Percentiles rank a stretch among this genome's conserved stretches.
phyloP scores from a whole-genome alignment of 257 asterid genomes.

The Solanum pimpinellifolium region DNA sequence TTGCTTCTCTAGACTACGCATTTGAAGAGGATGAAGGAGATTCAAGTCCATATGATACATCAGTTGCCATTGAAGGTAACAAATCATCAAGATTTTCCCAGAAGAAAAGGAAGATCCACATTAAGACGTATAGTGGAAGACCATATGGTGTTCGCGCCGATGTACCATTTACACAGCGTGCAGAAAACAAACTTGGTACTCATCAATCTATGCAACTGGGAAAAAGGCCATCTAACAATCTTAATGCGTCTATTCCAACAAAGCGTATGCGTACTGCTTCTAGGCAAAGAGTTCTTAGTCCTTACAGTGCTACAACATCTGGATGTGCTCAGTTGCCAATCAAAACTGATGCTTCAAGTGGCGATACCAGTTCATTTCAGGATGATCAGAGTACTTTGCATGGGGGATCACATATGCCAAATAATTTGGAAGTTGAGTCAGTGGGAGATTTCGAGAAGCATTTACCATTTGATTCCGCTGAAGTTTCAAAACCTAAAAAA shows the following conservation, averaged over 20 bases:
- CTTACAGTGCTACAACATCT: conserved; percentile 66
- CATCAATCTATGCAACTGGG: conserved; percentile 43
- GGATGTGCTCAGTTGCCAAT: conserved; percentile 56
- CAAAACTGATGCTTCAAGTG: conserved; percentile 88
- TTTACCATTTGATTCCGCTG: conserved; percentile 47
- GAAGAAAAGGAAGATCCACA: conserved; percentile 48
- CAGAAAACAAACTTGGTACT: conserved; percentile 40
- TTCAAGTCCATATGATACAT: conserved; percentile 43
- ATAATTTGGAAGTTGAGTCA: conserved; percentile 70
- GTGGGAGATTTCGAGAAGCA: conserved; percentile 60
- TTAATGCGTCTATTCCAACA: conserved; percentile 78
- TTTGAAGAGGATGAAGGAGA: conserved; percentile 81
- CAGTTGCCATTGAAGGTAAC: conserved; percentile 43
- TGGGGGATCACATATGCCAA: conserved; percentile 52
- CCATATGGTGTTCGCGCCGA: conserved; percentile 44
- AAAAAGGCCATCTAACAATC: conserved; percentile 64
- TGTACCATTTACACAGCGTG: conserved; percentile 35
- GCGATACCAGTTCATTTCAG: conserved; percentile 87
- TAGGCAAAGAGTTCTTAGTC: conserved; percentile 66
- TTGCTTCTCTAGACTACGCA: conserved; percentile 44
- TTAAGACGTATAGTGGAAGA: conserved; percentile 46
- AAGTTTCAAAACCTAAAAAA: conserved; percentile 75
- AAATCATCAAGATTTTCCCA: conserved; percentile 49
- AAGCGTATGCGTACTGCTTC: conserved; percentile 86
- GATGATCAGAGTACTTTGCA: conserved; percentile 77